Conservation (phyloP, 208 protist genomes). For the Acanthamoeba divionensis region DNA sequence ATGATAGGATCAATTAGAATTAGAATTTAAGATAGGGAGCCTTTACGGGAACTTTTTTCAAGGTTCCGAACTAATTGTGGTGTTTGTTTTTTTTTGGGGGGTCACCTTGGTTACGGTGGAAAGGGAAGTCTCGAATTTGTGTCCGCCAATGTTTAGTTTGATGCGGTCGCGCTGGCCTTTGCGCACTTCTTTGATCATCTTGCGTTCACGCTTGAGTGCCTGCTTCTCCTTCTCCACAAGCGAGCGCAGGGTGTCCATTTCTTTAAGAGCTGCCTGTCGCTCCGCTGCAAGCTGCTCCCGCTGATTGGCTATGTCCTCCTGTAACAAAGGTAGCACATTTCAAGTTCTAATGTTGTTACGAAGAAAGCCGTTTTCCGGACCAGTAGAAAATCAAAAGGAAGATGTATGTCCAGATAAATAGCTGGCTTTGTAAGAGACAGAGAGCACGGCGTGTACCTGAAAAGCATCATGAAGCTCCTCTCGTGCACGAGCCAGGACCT, state of each 20-base stretch:
- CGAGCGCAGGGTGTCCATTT: not conserved
- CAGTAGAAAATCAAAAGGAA: no score
- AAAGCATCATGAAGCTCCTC: conserved; percentile 36
- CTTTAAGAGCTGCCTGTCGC: not conserved
- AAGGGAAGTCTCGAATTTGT: conserved; percentile 30
- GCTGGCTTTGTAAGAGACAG: no score
- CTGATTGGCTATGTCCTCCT: not conserved
- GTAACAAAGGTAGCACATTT: not conserved
- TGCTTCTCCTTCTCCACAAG: conserved; percentile 37
- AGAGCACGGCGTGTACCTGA: not conserved
- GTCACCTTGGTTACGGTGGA: not conserved
- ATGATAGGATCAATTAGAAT: no score
- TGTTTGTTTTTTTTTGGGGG: no score
- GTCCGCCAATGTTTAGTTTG: conserved; percentile 16
- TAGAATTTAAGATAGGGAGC: no score
- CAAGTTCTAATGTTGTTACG: not conserved
- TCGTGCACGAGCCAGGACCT: not conserved
- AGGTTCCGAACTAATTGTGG: no score
- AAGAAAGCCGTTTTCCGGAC: not conserved
- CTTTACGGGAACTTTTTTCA: no score
- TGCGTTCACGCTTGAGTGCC: not conserved
- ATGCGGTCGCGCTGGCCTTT: conserved; percentile 20
- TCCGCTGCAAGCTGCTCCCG: not conserved
- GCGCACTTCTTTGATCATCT: conserved; percentile 35
- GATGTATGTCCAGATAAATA: no score